Base-by-base conservation (phyloP, 2,329 filamentous ascomycete genomes). In the Tolypocladium ophioglossoides region DNA sequence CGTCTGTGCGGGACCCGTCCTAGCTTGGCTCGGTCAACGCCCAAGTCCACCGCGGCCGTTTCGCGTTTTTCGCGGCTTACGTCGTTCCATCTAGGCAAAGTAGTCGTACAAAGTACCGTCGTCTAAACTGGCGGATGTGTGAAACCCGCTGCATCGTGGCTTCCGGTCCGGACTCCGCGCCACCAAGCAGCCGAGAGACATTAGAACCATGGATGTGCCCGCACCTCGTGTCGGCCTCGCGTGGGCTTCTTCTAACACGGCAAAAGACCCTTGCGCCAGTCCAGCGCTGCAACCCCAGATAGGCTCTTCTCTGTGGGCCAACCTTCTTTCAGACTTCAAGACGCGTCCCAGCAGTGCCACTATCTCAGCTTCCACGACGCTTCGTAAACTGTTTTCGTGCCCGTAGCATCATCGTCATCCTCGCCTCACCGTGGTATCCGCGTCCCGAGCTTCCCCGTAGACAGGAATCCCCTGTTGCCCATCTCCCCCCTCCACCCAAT, bases 401-500 rank as follows among this genome's bases (percentile, higher is more conserved):
- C 18, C 18, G 3, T 6, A 14, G 18, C 27, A 20, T 47, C 27
- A 8, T 47, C n/a, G 16, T 34, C n/a, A 2, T 11, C 40, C 12
- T 49, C 40, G 56, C 20, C 54, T 70, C 62, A 71, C 56, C 62
- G 60, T 24, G 60, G 59, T 18, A 68, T 63, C 60, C 78, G 76
- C 54, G 79, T 78, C 14, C 82, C 80, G 58, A 95, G 73, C 77
- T 87, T 92, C 11, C 91, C 91, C 8, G 94, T 99, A 47, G 86
- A 90, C 66, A 99, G 74, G 62, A 84, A 91, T 0, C 94, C 94
- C 62, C 83, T 81, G 70, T 92, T 94, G 0, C 94, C 94, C 86
- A 96, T 91, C 57, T 88, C 82, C 39, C 87, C 87, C 58, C 89
- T 80, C 94, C 94, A 99, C 53, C 89, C 86, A 56, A 97, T 87